Conservation (phyloP, 2,329 filamentous ascomycete genomes). For the Colletotrichum chrysophilum region DNA sequence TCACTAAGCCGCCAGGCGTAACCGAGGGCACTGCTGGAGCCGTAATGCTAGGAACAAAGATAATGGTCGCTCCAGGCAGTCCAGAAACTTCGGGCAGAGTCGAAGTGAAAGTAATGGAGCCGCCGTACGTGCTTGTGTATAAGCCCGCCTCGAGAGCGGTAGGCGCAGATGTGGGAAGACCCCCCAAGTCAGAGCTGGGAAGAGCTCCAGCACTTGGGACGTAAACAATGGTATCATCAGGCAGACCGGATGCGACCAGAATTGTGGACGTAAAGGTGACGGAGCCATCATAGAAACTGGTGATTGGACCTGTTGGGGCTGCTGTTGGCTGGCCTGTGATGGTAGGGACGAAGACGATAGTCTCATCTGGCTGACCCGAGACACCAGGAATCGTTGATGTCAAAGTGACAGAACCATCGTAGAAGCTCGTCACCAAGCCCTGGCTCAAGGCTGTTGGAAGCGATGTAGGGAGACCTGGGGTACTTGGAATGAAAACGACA, state of each 20-base stretch:
- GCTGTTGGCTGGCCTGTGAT: not conserved
- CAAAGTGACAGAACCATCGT: not conserved
- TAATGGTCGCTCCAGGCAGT: not conserved
- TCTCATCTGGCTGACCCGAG: not conserved
- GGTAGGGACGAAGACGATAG: not conserved
- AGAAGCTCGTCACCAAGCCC: constrained; percentile 8
- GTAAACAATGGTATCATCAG: not conserved
- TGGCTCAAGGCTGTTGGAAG: not conserved
- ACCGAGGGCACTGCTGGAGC: not conserved
- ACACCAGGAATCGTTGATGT: not conserved
- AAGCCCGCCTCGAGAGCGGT: not conserved
- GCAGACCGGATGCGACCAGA: not conserved
- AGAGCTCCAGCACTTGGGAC: not conserved
- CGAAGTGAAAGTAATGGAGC: not conserved
- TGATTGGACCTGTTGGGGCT: not conserved
- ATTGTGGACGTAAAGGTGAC: not conserved
- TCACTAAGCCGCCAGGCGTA: not conserved
- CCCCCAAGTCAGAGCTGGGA: not conserved
- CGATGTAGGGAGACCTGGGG: not conserved
- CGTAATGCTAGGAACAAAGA: not conserved
- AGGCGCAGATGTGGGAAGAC: not conserved
- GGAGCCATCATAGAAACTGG: not conserved
- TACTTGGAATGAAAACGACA: not conserved
- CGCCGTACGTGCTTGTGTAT: not conserved
- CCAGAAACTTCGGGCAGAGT: not conserved